Percentiles rank a stretch among this genome's conserved stretches.
phyloP scores from a whole-genome alignment of 257 asterid genomes.

The Scutellaria barbata region DNA sequence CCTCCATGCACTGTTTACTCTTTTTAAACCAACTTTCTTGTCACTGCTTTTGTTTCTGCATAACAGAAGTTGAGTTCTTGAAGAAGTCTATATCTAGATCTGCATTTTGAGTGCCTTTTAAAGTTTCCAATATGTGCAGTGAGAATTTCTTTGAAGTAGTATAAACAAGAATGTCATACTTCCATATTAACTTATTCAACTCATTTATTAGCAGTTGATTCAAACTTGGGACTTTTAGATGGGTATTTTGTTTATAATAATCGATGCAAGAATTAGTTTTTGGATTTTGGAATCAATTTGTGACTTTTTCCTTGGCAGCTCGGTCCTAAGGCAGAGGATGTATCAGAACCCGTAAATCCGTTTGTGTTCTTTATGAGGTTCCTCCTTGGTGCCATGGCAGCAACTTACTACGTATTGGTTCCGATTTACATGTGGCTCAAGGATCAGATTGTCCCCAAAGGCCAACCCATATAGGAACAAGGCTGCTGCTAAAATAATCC shows the following conservation, averaged over 20 bases:
- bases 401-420: constrained; percentile 75
- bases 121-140: not conserved
- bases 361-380: constrained; percentile 63
- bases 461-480: constrained; percentile 70
- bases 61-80: not conserved
- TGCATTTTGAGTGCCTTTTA: not conserved
- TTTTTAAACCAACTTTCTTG: constrained; percentile 1
- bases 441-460: constrained; percentile 81
- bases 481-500: constrained; percentile 6
- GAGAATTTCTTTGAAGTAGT: not conserved
- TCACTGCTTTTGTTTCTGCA: not conserved
- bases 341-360: constrained; percentile 68
- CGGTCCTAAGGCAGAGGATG: constrained; percentile 90
- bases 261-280: not conserved
- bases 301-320: constrained; percentile 52
- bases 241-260: not conserved
- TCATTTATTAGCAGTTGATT: not conserved
- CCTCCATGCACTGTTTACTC: not conserved
- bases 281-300: not conserved
- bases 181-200: not conserved
- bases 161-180: not conserved
- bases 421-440: constrained; percentile 97
- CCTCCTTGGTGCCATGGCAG: constrained; percentile 79
- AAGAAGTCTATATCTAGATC: not conserved
- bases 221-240: not conserved